These are phyloP conservation scores for Eurotiales sp. DNA, from an alignment of 2,329 filamentous ascomycete species.

Conservation along the genomic window DNA sequence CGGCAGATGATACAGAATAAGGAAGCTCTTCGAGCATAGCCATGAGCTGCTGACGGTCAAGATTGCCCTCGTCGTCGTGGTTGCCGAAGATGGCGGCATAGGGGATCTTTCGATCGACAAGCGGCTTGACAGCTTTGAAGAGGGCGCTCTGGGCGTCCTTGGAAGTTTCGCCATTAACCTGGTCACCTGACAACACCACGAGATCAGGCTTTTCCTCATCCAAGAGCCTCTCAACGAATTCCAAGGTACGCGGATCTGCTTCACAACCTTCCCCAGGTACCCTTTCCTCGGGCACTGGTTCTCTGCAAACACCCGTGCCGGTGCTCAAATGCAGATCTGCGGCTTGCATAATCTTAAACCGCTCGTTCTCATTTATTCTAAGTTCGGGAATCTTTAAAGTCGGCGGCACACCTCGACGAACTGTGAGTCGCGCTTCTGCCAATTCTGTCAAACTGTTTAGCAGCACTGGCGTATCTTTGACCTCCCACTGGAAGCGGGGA, in stretches of 20 bases:
- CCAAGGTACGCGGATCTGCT: conserved; percentile 84
- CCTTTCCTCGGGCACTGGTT: conserved; percentile 71
- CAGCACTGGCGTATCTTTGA: conserved; percentile 70
- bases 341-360: conserved; percentile 95
- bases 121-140: conserved; percentile 83
- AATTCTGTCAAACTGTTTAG: conserved; percentile 60
- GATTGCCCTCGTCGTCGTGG: conserved; percentile 86
- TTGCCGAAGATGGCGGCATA: conserved; percentile 96
- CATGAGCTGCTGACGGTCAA: conserved; percentile 78
- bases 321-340: conserved; percentile 94
- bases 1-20: conserved; percentile 80
- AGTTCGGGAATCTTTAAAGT: conserved; percentile 67
- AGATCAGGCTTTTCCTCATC: conserved; percentile 93
- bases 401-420: conserved; percentile 67
- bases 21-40: conserved; percentile 78
- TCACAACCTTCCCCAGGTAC: conserved; percentile 73
- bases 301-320: conserved; percentile 77
- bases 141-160: conserved; percentile 89
- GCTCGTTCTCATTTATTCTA: conserved; percentile 80
- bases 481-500: conserved; percentile 77
- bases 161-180: conserved; percentile 90
- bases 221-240: conserved; percentile 78
- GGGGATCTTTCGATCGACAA: conserved; percentile 83
- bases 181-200: conserved; percentile 87
- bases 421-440: conserved; percentile 69